Conservation (phyloP, 805 yeast genomes). For the Zygotorulaspora danielsina region DNA sequence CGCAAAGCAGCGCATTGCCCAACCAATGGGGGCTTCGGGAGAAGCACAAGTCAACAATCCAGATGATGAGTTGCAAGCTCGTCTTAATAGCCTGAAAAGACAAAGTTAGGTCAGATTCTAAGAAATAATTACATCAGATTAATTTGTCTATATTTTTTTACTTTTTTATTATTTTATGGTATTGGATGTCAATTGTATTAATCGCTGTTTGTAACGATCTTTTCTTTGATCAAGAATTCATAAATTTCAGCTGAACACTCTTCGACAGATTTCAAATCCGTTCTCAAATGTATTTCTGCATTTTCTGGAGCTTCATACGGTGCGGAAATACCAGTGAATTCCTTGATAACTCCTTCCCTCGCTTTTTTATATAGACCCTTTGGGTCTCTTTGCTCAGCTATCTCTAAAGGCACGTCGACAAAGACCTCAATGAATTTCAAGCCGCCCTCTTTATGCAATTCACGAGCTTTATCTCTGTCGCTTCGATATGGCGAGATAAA, state of each 20-base stretch:
- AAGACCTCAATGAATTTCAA: constrained; percentile 86
- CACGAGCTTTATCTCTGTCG: constrained; percentile 83
- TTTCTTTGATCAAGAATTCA: constrained; percentile 57
- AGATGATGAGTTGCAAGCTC: constrained; percentile 85
- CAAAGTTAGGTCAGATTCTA: constrained; percentile 10
- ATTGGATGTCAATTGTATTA: too few relatives aligned
- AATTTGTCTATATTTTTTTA: too few relatives aligned
- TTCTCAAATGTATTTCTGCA: constrained; percentile 79
- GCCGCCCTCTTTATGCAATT: constrained; percentile 67
- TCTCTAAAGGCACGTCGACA: constrained; percentile 89
- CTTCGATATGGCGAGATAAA: constrained; percentile 87
- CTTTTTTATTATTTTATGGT: too few relatives aligned
- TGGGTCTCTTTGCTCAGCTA: constrained; percentile 96
- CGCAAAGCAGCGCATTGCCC: constrained; percentile 44
- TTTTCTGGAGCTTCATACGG: constrained; percentile 90
- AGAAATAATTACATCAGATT: too few relatives aligned
- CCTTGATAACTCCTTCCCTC: constrained; percentile 88
- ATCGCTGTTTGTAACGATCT: too few relatives aligned
- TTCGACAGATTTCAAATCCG: constrained; percentile 68
- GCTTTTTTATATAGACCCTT: constrained; percentile 97
- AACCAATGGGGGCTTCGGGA: constrained; percentile 45
- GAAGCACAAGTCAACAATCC: constrained; percentile 35
- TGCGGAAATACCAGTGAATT: constrained; percentile 92
- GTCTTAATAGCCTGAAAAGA: constrained; percentile 76
- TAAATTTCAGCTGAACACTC: constrained; percentile 72